phyloP scores from a whole-genome alignment of 129 eudicot species.

The Arctium lappa region DNA sequence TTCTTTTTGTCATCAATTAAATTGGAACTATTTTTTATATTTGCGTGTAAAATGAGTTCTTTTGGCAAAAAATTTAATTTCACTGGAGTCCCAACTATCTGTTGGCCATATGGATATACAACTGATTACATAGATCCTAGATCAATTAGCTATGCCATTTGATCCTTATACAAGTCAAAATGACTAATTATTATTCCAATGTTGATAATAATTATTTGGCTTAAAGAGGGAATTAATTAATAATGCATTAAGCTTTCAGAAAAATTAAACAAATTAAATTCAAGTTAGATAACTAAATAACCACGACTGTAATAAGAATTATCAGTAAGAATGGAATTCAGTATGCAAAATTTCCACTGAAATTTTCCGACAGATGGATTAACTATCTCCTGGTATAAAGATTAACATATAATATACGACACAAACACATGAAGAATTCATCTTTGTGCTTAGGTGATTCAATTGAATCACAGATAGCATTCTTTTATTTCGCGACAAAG shows the following conservation, averaged over 20 bases:
- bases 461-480: neutral
- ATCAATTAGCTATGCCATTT: no score
- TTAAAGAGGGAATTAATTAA: neutral
- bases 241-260: no score
- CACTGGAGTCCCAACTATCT: neutral
- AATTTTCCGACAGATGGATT: no score
- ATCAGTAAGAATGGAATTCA: neutral
- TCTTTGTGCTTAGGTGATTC: neutral
- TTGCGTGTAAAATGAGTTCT: neutral
- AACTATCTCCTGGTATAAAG: no score
- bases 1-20: neutral
- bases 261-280: no score
- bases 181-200: no score
- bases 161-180: neutral
- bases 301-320: no score
- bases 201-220: no score
- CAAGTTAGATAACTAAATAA: no score
- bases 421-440: neutral
- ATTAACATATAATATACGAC: neutral
- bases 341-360: neutral
- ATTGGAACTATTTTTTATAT: neutral
- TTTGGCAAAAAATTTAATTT: neutral
- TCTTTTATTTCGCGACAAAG: neutral
- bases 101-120: neutral
- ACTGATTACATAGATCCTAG: neutral